Conservation (phyloP, 2,329 filamentous ascomycete species). For the Harringtonia lauricola region DNA sequence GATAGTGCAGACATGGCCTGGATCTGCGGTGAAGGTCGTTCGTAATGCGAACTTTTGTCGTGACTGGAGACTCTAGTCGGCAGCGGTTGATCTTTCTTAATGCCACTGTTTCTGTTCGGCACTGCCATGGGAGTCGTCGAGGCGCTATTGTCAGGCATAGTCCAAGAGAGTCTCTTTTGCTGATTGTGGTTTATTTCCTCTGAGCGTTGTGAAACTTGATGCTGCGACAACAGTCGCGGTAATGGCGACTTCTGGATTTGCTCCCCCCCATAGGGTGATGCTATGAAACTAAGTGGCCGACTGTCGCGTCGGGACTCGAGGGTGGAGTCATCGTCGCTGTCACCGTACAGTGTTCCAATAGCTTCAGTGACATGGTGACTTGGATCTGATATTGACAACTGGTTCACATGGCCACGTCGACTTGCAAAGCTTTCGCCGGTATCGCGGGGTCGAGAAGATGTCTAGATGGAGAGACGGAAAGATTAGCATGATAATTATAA, state of each 20-base stretch:
- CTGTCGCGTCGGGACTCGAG: conserved; percentile 37
- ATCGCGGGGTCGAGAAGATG: conserved; percentile 47
- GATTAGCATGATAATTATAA: neutral
- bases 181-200: conserved; percentile 11
- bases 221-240: neutral
- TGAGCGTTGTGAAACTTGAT: conserved; percentile 3
- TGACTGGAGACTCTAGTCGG: conserved; percentile 28
- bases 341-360: conserved; percentile 83
- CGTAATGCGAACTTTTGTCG: conserved; percentile 26
- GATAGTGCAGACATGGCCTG: conserved; percentile 34
- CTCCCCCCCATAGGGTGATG: conserved; percentile 42
- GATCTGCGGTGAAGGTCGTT: conserved; percentile 20
- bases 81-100: conserved; percentile 24
- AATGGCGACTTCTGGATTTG: conserved; percentile 26
- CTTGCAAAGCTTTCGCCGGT: conserved; percentile 44
- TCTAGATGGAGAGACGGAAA: conserved; percentile 24
- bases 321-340: conserved; percentile 51
- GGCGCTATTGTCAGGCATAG: too few relatives aligned
- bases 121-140: conserved; percentile 1
- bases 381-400: conserved; percentile 69
- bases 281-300: conserved; percentile 67
- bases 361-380: conserved; percentile 91
- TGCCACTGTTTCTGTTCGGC: conserved; percentile 21
- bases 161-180: neutral
- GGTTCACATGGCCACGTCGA: conserved; percentile 46